Base-by-base conservation (phyloP, 164 flowering plant species). In the Vitis riparia region DNA sequence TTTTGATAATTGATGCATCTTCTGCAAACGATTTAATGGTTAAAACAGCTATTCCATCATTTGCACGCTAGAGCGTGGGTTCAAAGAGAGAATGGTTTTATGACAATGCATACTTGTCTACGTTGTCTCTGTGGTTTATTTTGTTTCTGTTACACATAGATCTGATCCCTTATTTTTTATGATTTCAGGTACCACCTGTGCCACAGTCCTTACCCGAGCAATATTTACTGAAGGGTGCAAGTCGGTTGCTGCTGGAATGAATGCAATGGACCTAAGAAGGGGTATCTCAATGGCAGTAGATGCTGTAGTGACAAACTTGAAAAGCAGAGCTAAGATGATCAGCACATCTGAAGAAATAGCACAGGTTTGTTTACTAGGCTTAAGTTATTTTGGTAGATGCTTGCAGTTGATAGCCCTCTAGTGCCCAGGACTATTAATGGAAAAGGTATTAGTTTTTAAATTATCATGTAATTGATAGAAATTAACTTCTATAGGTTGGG, bases 241-340 rank as follows among this genome's bases (percentile, higher is more conserved):
- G 77, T 89, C 98, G 9, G 97, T 92, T 56, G 98, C 98, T 58
- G 98, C 98, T 59, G 98, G 98, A 48, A 89, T 94, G 97, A 94
- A 94, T 86, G 97, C 97, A 17, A 92, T 92, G 98, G 98, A 94
- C 73, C 77, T 94, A 13, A 87, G 98, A 73, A 87, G 97, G 53
- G 98, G 98, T 23, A 94, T 94, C 51, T 65, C 88, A 29, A 89
- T 92, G 97, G 98, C 98, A 55, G 97, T 94, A 68, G 98, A 94
- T 81, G 72, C 95, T 65, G 98, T 94, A 1, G 93, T 94, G 15
- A 85, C 98, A 70, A 88, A 74, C 80, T 83, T 94, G 82, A 94
- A 91, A 74, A 91, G 96, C 75, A 83, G 89, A 71, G 91, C 98
- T 62, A 72, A 87, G 17, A 90, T 90, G 98, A 93, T 93, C 68